phyloP scores from a whole-genome alignment of 495 filamentous ascomycete species.

The Hypoxylon intermedium region DNA sequence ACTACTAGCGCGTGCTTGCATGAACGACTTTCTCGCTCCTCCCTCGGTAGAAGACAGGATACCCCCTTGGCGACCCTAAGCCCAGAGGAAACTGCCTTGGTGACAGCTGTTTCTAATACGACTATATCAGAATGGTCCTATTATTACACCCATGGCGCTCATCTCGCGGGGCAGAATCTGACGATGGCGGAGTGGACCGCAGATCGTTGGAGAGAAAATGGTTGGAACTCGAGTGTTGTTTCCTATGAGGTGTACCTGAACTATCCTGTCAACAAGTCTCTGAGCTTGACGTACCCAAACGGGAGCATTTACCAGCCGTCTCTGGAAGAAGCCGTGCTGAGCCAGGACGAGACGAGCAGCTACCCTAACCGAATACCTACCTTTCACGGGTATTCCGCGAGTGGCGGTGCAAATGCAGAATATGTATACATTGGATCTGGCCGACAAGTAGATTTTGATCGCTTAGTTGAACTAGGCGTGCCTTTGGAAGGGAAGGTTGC shows the following conservation, averaged over 20 bases:
- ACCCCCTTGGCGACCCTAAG: slow-evolving; percentile 36
- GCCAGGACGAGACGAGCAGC: slow-evolving; percentile 75
- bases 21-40: slow-evolving; percentile 16
- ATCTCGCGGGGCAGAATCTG: slow-evolving; percentile 48
- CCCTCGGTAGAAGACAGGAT: slow-evolving; percentile 20
- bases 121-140: slow-evolving; percentile 44
- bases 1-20: slow-evolving; percentile 28
- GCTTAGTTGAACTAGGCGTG: slow-evolving; percentile 72
- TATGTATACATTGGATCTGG: slow-evolving; percentile 80
- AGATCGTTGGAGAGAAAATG: slow-evolving; percentile 77
- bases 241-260: slow-evolving; percentile 85
- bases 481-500: slow-evolving; percentile 80
- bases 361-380: slow-evolving; percentile 75
- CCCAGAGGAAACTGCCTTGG: slow-evolving; percentile 37
- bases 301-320: slow-evolving; percentile 71
- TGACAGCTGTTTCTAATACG: slow-evolving; percentile 39
- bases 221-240: slow-evolving; percentile 70
- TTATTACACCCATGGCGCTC: slow-evolving; percentile 48
- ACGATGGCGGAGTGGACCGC: slow-evolving; percentile 75
- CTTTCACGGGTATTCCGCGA: slow-evolving; percentile 89
- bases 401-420: slow-evolving; percentile 76
- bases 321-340: slow-evolving; percentile 78
- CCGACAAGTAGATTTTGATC: slow-evolving; percentile 77
- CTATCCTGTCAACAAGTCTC: slow-evolving; percentile 75
- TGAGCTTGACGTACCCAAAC: slow-evolving; percentile 64